Evolutionary conservation across 768 basidiomycete species (phyloP), one percentile per base, ranked within the genome.

Genomic region (Mycena pura): DNA sequence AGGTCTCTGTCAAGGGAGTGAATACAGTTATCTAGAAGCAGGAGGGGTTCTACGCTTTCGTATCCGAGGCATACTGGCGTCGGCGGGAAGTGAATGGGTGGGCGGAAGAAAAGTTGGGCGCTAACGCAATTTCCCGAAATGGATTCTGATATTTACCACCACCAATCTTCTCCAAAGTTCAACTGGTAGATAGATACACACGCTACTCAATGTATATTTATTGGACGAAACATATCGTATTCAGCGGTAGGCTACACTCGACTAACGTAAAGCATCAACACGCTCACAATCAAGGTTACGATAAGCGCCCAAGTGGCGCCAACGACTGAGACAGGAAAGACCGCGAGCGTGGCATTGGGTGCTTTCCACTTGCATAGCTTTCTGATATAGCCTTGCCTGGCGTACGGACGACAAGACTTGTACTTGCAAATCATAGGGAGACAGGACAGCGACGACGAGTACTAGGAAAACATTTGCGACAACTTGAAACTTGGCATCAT

Each of bases 401-500:
- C 21, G 47, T 40, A 54, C 40, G 52, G 57, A 57, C 50, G 48
- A 72, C 73, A 64, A 70, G 71, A 72, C 66, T 78, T 75, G 49
- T 73, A 77, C 76, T 78, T 77, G 76, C 72, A 79, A 77, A 79
- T 72, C 80, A 76, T 75, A 77, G 75, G 77, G 72, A 78, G 76
- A 78, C 75, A 77, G 60, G 77, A 76, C 73, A 80, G 76, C 74
- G 80, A 80, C 74, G 74, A 75, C 73, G 76, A 80, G 72, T 82
- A 85, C 82, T 82, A 77, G 80, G 64, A 84, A 81, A 83, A 76
- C 69, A 76, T 75, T 78, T 77, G 72, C 76, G 83, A 80, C 77
- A 82, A 88, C 85, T 87, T 87, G 86, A 82, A 86, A 85, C 84
- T 87, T 86, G 84, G 67, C 65, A 66, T 63, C 70, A 65, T 68